Base-by-base conservation (phyloP, 108 stramenopile species). In the Bacterosira constricta region DNA sequence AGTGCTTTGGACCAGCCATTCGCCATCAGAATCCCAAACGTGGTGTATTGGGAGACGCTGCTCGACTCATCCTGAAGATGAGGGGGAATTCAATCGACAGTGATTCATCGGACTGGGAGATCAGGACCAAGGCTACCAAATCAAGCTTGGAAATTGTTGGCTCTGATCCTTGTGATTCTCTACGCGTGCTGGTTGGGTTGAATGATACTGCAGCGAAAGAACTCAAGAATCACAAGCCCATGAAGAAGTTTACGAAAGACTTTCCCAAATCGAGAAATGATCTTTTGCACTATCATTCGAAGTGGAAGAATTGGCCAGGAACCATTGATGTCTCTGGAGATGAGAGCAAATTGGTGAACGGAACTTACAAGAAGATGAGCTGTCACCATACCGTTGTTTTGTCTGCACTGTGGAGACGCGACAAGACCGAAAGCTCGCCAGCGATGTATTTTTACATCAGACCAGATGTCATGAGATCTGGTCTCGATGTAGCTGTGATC, bases 1-100 rank as follows among this genome's bases (percentile, higher is more conserved):
- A 79, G 12, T 83, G 83, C 39, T 83, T 77, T 57, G 79, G 64
- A 23, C 83, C 83, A 36, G 79, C 83, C 11, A 83, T 83, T 67
- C 74, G 83, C 13, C 57, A 76, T 17, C 64, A 77, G 20, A 77
- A 80, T 9, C 83, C 83, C 3, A 35, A 67, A 26, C 83, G 83
- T 59, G 83, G 83, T 60, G 35, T 39, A 21, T 51, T 83, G 11
- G 51, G 34, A 39, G 75, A 80, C 36, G 58, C 63, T 36, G 83
- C 83, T 32, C 65, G 83, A 31, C 69, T 80, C 3, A 31, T 77
- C 11, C 32, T 77, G 12, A 71, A 44, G 38, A 35, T 9, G 49
- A 29, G 53, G 25, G 65, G 65, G 6, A 49, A 41, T 8, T 54
- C 51, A 39, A 52, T 54, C 6, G 58, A 59, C 26, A 35, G 29